Conservation (phyloP, 257 asterid species). For the Penstemon davidsonii region DNA sequence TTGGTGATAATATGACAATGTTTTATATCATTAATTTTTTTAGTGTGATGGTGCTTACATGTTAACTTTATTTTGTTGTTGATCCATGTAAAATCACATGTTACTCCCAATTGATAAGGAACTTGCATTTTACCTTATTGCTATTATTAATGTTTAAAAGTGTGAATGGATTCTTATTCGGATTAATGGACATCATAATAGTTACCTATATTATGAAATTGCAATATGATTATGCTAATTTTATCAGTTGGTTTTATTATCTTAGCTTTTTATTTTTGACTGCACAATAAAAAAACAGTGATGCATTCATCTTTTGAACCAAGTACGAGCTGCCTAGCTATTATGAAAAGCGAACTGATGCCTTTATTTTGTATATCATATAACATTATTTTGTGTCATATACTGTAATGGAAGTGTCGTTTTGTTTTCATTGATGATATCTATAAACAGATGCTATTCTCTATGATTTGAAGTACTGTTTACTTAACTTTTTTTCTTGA, state of each 20-base stretch:
- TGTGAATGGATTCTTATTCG: too few relatives aligned
- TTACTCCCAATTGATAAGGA: too few relatives aligned
- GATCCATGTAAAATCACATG: not conserved
- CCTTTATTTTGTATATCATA: not conserved
- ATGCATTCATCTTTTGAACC: not conserved
- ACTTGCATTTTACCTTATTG: too few relatives aligned
- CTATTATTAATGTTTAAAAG: too few relatives aligned
- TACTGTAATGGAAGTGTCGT: too few relatives aligned
- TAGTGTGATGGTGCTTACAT: not conserved
- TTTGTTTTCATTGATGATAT: not conserved
- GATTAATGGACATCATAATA: too few relatives aligned
- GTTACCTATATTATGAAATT: not conserved
- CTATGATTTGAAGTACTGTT: not conserved
- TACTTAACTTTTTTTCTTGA: not conserved
- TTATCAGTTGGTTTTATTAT: not conserved
- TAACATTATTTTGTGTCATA: too few relatives aligned
- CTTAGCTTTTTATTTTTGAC: not conserved
- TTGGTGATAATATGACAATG: not conserved
- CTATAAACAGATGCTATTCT: too few relatives aligned
- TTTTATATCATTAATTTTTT: not conserved
- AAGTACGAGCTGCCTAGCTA: not conserved
- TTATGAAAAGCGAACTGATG: not conserved
- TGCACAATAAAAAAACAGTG: not conserved
- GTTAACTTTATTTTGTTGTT: not conserved
- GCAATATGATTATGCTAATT: not conserved